Evolutionary conservation across 2,329 filamentous ascomycete genomes (phyloP).

Genomic region (Scedosporium dehoogii): DNA sequence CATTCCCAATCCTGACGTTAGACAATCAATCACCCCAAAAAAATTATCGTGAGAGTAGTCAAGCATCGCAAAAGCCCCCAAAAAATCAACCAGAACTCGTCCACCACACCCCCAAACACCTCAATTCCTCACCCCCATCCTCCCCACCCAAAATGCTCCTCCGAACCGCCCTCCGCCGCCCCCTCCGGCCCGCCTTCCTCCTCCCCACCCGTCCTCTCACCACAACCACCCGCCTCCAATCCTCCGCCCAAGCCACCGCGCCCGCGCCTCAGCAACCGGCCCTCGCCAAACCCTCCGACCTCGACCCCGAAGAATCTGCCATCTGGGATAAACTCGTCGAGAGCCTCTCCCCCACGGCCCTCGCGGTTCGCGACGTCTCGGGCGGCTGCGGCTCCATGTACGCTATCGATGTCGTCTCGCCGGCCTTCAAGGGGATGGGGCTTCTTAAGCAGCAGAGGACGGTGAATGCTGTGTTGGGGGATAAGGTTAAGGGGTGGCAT

Average conservation of each 20-base stretch:
- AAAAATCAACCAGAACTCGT: neutral
- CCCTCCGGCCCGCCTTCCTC: conserved; percentile 1
- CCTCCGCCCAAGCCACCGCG: conserved; percentile 16
- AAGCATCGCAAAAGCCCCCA: conserved; percentile 5
- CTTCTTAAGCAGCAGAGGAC: conserved; percentile 76
- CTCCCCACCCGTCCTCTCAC: conserved; percentile 8
- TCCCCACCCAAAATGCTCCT: conserved; percentile 6
- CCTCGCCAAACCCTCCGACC: conserved; percentile 35
- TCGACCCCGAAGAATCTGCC: conserved; percentile 45
- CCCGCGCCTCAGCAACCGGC: conserved; percentile 9
- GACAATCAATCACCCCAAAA: neutral
- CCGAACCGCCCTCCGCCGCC: conserved; percentile 2
- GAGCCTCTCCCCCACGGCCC: conserved; percentile 39
- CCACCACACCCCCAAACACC: neutral
- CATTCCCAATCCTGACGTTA: conserved; percentile 6
- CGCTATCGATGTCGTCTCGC: conserved; percentile 65
- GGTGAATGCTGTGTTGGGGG: conserved; percentile 64
- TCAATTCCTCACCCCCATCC: neutral
- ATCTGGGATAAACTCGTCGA: conserved; percentile 45
- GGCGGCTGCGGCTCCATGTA: conserved; percentile 86
- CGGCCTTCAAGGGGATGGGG: conserved; percentile 57
- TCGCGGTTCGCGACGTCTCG: conserved; percentile 67
- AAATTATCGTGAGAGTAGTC: conserved; percentile 4
- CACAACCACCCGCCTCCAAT: conserved; percentile 9
- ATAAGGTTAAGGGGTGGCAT: conserved; percentile 74